Conservation (phyloP, 75 land plant species). For the Cryptomeria japonica region DNA sequence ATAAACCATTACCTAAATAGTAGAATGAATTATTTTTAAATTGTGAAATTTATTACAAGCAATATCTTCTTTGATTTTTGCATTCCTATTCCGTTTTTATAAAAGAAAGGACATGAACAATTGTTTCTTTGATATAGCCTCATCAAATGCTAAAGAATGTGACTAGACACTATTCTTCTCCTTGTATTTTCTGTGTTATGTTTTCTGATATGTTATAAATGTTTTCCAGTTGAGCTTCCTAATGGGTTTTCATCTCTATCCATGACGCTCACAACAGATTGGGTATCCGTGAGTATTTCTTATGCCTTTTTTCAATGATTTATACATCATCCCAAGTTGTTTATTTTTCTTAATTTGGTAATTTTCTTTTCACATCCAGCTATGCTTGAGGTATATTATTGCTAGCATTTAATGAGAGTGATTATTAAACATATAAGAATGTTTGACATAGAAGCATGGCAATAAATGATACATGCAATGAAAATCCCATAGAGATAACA, state of each 20-base stretch:
- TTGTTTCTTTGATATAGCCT: neutral
- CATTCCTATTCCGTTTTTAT: neutral
- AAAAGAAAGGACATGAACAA: neutral
- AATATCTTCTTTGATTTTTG: neutral
- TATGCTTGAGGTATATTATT: neutral
- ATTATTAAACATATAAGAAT: neutral
- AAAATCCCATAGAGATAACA: neutral
- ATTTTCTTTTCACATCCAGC: neutral
- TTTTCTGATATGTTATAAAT: neutral
- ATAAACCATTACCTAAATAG: neutral
- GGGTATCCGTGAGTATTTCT: neutral
- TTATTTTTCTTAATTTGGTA: neutral
- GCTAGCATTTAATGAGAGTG: neutral
- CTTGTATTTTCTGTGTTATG: neutral
- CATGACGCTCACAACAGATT: neutral
- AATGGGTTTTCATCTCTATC: conserved; percentile 6
- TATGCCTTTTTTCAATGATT: neutral
- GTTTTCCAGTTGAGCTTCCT: conserved; percentile 8
- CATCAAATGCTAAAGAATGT: neutral
- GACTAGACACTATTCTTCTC: neutral
- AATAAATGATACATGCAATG: neutral
- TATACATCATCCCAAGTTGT: neutral
- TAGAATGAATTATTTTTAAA: neutral
- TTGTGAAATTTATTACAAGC: neutral
- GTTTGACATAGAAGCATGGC: neutral